Base-by-base conservation (phyloP, 768 basidiomycete genomes). In the Tulasnella sp. region DNA sequence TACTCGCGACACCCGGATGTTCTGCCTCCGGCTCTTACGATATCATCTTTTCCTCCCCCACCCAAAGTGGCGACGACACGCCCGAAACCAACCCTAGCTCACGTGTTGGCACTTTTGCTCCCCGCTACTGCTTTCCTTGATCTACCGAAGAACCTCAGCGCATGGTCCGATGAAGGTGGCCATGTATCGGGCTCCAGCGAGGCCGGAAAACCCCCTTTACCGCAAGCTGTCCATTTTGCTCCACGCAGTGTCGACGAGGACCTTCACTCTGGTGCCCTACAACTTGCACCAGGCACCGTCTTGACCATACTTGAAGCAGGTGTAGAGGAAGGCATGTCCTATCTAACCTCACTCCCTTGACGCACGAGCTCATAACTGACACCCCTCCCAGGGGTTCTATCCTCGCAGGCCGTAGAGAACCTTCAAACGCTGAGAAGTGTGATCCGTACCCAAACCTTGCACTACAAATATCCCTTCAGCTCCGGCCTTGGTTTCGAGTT, bases 381-480 rank as follows among this genome's bases (percentile, higher is more conserved):
- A n/a, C 17, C 13, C n/a, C 27, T 26, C 44, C 0, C 26, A 59
- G 58, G 58, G 24, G 17, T 24, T 13, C 49, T 59, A 4, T 30
- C 58, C 10, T 21, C 58, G 27, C 47, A 61, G 84, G 88, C 87
- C 3, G 65, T 88, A 19, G 68, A 69, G 61, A 90, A 87, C 64
- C 71, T 91, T 32, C 77, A 72, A 41, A 76, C 82, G 1, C 68
- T 83, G 17, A 86, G 88, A 65, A 77, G 82, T 51, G 75, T 78
- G 61, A 81, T 90, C 68, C 73, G 72, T 47, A 70, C 72, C 5
- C 88, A 92, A 65, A 83, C 79, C 0, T 70, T 90, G 27, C 77
- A 82, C 23, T 92, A 91, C 67, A 69, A 76, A 32, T 92, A 89
- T 67, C 89, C 88, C 1, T 91, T 80, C 69, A 85, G 82, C 67